Evolutionary conservation across 1,139 yeast species (phyloP).

Genomic region (Candida tropicalis): DNA sequence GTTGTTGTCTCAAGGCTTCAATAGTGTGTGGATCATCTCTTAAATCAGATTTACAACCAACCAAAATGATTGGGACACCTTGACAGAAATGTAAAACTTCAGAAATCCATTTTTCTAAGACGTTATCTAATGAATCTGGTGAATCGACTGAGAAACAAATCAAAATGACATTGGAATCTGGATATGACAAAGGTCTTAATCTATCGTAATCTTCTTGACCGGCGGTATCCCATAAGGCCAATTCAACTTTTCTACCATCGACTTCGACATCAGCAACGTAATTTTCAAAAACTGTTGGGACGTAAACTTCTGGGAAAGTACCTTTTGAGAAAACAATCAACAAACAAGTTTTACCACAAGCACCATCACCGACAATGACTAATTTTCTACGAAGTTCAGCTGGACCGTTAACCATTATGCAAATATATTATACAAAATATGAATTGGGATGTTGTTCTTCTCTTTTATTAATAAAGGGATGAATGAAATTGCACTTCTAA

Average conservation of each 20-base stretch:
- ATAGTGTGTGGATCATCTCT: slow-evolving; percentile 80
- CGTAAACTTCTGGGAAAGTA: slow-evolving; percentile 93
- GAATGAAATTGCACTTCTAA: not conserved
- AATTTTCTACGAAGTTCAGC: slow-evolving; percentile 78
- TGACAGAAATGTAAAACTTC: slow-evolving; percentile 95
- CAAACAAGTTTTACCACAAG: slow-evolving; percentile 84
- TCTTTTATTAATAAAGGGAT: slow-evolving; percentile 8
- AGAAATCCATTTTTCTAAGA: slow-evolving; percentile 92
- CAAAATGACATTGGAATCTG: slow-evolving; percentile 89
- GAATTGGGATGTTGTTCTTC: no score
- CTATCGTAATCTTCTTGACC: slow-evolving; percentile 64
- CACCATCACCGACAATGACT: slow-evolving; percentile 88
- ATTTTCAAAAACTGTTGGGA: slow-evolving; percentile 94
- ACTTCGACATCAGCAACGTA: slow-evolving; percentile 94
- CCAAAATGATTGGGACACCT: slow-evolving; percentile 91
- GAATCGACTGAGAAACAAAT: slow-evolving; percentile 91
- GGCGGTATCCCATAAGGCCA: slow-evolving; percentile 98
- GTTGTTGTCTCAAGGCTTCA: slow-evolving; percentile 73
- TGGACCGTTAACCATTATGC: slow-evolving; percentile 50
- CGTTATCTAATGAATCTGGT: slow-evolving; percentile 91
- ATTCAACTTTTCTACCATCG: slow-evolving; percentile 90
- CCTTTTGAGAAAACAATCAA: slow-evolving; percentile 90
- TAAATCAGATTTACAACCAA: slow-evolving; percentile 89
- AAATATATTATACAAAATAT: slow-evolving; percentile 6
- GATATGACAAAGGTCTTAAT: slow-evolving; percentile 90